Evolutionary conservation across 306 rosid species (phyloP).

Genomic region (Malus domestica): DNA sequence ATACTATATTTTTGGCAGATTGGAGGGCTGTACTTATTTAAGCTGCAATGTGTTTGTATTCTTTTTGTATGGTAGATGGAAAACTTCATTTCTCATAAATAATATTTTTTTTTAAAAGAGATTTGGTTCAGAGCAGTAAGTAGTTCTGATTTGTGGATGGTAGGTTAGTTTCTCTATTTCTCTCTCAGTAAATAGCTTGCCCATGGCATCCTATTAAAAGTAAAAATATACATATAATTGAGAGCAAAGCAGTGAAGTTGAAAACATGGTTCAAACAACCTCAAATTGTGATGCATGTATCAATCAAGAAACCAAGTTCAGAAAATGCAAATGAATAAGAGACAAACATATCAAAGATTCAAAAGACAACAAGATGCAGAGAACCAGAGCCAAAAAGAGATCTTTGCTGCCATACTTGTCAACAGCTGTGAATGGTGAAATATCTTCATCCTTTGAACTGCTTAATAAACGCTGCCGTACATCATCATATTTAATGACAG

Average conservation of each 20-base stretch:
- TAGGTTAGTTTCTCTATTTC: not conserved
- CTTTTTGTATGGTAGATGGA: not conserved
- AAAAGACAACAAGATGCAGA: not conserved
- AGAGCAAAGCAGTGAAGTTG: not conserved
- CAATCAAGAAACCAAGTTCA: not conserved
- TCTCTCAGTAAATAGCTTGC: not conserved
- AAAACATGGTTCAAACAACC: not conserved
- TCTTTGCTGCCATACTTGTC: conserved; percentile 54
- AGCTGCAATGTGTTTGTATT: not conserved
- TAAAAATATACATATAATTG: not conserved
- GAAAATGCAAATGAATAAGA: not conserved
- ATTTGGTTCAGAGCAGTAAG: not conserved
- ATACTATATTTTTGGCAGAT: not conserved
- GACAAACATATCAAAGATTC: not conserved
- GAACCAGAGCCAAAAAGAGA: not conserved
- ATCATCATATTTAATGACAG: conserved; percentile 74
- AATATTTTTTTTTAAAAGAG: not conserved
- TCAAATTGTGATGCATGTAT: not conserved
- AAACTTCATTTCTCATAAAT: not conserved
- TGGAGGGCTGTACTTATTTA: not conserved
- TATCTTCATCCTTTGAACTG: conserved; percentile 86
- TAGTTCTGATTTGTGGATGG: not conserved
- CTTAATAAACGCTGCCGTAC: conserved; percentile 62
- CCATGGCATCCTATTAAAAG: not conserved
- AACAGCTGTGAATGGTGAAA: conserved; percentile 94